Evolutionary conservation across 495 filamentous ascomycete species (phyloP), one percentile per base, ranked within the genome.

Genomic region (Trichoderma asperelloides): DNA sequence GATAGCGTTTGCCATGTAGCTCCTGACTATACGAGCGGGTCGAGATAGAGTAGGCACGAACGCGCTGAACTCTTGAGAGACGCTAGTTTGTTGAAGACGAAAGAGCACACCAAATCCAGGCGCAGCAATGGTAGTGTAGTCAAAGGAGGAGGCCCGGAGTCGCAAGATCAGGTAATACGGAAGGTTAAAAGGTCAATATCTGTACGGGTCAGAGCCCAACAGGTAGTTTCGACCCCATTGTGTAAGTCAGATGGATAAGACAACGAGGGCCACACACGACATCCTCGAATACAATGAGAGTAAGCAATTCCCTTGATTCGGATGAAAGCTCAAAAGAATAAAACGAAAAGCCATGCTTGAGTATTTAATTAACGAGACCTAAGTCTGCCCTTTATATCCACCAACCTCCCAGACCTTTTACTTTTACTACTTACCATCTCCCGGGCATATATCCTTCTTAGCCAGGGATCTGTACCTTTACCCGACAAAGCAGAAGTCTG

Each of bases 401-500:
- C 41, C 11, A 45, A 45, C 41, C 11, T 18, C 12, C 12, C 41
- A 45, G 4, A 45, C 39, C 39, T 40, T 45, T 1, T 18, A 15
- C 0, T 37, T 3, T 37, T 45, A 45, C 12, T 43, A n/a, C n/a
- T 45, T 16, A 15, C 11, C 41, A 15, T 0, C 41, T 45, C 0
- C 18, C 12, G 41, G 41, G 39, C 39, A 40, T 40, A 5, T 40
- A 40, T 40, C 39, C 12, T 40, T 40, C 12, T 40, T 40, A 40
- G 39, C 39, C 12, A 40, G 39, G 41, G 9, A 43, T 18, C 12
- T 45, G 0, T n/a, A 18, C 39, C 65, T 79, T 74, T 70, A 78
- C 78, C 75, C 84, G 80, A 71, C 83, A 84, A 65, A 82, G 80
- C 70, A 79, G 83, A 71, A 76, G 79, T 66, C 69, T 87, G 80